Percentiles rank a stretch among this genome's conserved stretches.
Conservation (phyloP, 345 rosid genomes). For the rapeseed (Brassica napus) region DNA sequence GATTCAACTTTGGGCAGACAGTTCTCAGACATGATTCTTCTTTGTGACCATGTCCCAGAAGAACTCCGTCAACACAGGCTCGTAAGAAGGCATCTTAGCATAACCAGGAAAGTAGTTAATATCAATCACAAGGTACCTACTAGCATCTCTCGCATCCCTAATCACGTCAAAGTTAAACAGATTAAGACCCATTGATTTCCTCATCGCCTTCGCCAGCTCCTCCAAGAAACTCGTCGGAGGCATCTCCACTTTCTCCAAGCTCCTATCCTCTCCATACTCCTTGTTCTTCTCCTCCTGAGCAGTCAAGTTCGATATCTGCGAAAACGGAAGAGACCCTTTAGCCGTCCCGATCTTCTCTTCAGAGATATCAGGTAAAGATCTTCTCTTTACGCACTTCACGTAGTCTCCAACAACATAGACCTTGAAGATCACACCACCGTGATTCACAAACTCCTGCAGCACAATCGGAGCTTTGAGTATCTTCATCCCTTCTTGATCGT, state of each 20-base stretch:
- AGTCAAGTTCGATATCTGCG: slow-evolving; percentile 55
- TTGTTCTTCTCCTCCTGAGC: slow-evolving; percentile 28
- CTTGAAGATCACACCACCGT: slow-evolving; percentile 65
- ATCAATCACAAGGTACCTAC: slow-evolving; percentile 56
- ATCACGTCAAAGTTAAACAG: slow-evolving; percentile 71
- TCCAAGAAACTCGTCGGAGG: slow-evolving; percentile 52
- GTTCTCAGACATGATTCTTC: slow-evolving; percentile 35
- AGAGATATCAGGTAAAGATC: slow-evolving; percentile 56
- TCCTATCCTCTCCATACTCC: slow-evolving; percentile 31
- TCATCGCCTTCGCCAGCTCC: slow-evolving; percentile 52
- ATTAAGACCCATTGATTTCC: slow-evolving; percentile 49
- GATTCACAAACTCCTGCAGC: slow-evolving; percentile 70
- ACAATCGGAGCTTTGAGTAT: slow-evolving; percentile 47
- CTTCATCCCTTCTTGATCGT: slow-evolving; percentile 52
- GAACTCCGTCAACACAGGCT: slow-evolving; percentile 55
- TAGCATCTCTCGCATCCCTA: slow-evolving; percentile 52
- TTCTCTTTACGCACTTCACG: slow-evolving; percentile 52
- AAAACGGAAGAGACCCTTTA: slow-evolving; percentile 54
- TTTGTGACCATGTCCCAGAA: slow-evolving; percentile 44
- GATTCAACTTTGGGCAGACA: too few relatives aligned
- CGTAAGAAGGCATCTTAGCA: slow-evolving; percentile 63
- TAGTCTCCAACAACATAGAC: slow-evolving; percentile 58
- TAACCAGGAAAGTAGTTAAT: slow-evolving; percentile 76
- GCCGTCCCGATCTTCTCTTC: slow-evolving; percentile 45
- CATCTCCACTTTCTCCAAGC: slow-evolving; percentile 51